Conservation (phyloP, 345 rosid species). For the Eucalyptus erythrocorys region DNA sequence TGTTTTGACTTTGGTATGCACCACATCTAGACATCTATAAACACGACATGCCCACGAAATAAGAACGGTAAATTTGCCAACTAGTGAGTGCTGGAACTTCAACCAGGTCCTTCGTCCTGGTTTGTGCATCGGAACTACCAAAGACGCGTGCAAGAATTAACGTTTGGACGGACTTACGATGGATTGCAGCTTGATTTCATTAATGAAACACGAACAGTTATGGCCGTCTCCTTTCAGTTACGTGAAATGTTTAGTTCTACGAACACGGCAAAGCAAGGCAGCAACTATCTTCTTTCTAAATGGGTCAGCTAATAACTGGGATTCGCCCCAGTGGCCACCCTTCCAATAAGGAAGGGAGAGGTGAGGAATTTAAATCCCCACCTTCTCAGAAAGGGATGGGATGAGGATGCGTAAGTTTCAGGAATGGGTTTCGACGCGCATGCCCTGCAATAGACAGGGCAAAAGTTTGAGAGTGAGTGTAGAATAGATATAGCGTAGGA, state of each 20-base stretch:
- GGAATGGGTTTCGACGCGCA: no score
- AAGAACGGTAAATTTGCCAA: background rate
- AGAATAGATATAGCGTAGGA: no score
- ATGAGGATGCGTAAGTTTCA: no score
- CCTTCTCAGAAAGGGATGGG: no score
- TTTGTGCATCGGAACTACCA: background rate
- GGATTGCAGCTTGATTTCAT: background rate
- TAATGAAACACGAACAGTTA: background rate
- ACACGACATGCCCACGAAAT: background rate
- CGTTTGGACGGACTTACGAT: background rate
- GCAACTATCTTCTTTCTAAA: no score
- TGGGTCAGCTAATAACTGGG: no score
- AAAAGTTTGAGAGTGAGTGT: no score
- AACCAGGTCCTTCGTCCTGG: background rate
- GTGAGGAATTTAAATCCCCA: no score
- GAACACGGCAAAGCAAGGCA: background rate
- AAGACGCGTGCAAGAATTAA: background rate
- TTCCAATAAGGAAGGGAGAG: no score
- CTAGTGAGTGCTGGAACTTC: background rate
- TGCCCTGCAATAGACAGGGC: no score
- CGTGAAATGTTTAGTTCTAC: background rate
- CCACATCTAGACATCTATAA: background rate
- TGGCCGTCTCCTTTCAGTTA: background rate
- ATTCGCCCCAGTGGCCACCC: no score
- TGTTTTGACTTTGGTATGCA: background rate